Evolutionary conservation across 495 filamentous ascomycete genomes (phyloP), one percentile per base, ranked within the genome.

Genomic region (Xylona heveae): DNA sequence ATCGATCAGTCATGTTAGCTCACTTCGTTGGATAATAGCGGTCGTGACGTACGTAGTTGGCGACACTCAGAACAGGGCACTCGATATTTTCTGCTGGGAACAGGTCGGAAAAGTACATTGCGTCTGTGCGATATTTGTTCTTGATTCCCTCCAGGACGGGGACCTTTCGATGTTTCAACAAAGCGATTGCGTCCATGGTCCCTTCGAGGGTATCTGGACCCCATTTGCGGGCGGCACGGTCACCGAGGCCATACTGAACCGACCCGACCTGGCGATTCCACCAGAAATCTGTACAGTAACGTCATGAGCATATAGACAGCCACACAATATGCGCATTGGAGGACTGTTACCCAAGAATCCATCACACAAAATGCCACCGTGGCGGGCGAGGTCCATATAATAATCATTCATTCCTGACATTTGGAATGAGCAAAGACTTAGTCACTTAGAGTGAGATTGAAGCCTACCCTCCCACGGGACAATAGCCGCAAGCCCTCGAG

Each of bases 361-460:
- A 42, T 73, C 65, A 0, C 64, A 69, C 18, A 71, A 46, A 25
- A 78, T 74, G 1, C 71, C 73, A 2, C 73, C 73, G 35, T 76
- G 71, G 3, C 67, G 53, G 43, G 62, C 70, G 2, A 64, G 52
- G 35, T 74, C 69, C 0, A 68, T 59, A 41, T 74, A 75, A 34
- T 68, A 71, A 36, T 75, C 69, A 0, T 61, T 65, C 65, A 74
- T 70, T n/a, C 70, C n/a, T n/a, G n/a, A n/a, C n/a, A n/a, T n/a
- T n/a, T n/a, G n/a, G n/a, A n/a, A n/a, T n/a, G n/a, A n/a, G n/a
- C n/a, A n/a, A n/a, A n/a, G n/a, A n/a, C n/a, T n/a, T n/a, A n/a
- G n/a, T n/a, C n/a, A n/a, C n/a, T n/a, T n/a, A n/a, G n/a, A n/a
- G n/a, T n/a, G n/a, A n/a, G n/a, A n/a, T n/a, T n/a, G n/a, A n/a